These are phyloP conservation scores for Termitomyces bulborhizus DNA, from an alignment of 768 basidiomycete genomes.

Conservation along the genomic window DNA sequence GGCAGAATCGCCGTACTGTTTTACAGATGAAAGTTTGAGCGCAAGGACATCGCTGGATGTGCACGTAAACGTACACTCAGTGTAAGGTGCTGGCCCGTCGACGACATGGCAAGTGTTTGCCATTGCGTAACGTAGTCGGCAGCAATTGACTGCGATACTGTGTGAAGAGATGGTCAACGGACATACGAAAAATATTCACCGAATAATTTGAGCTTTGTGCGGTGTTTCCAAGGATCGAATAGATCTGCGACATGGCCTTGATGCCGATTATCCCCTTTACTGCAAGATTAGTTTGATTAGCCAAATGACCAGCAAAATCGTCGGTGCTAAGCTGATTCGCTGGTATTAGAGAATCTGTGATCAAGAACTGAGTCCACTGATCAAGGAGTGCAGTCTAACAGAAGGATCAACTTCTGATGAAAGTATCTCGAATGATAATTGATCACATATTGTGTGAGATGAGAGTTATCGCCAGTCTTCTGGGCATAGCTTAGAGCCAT, in stretches of 20 bases:
- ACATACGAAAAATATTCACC: constrained; percentile 15
- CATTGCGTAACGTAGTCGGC: constrained; percentile 48
- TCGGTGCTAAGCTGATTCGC: constrained; percentile 53
- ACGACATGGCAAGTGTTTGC: constrained; percentile 45
- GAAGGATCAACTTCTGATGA: neutral
- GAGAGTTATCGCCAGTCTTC: constrained; percentile 43
- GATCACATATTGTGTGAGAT: constrained; percentile 39
- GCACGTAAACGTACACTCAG: constrained; percentile 31
- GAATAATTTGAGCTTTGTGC: constrained; percentile 36
- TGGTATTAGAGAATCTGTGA: constrained; percentile 45
- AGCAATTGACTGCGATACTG: constrained; percentile 40
- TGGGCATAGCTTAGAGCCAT: constrained; percentile 62
- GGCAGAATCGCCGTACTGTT: constrained; percentile 45
- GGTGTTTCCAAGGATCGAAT: constrained; percentile 32
- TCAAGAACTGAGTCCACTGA: constrained; percentile 62
- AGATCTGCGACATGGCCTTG: constrained; percentile 56
- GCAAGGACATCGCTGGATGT: too few species aligned
- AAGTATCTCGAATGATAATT: constrained; percentile 10
- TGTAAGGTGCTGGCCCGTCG: constrained; percentile 47
- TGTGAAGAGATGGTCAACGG: neutral
- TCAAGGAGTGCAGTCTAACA: constrained; percentile 35
- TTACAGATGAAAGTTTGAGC: neutral
- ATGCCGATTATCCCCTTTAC: constrained; percentile 70
- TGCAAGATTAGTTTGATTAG: constrained; percentile 65
- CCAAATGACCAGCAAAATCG: constrained; percentile 44